Evolutionary conservation across 306 rosid species (phyloP), one percentile per base, ranked within the genome.

Genomic region (Canavalia gladiata): DNA sequence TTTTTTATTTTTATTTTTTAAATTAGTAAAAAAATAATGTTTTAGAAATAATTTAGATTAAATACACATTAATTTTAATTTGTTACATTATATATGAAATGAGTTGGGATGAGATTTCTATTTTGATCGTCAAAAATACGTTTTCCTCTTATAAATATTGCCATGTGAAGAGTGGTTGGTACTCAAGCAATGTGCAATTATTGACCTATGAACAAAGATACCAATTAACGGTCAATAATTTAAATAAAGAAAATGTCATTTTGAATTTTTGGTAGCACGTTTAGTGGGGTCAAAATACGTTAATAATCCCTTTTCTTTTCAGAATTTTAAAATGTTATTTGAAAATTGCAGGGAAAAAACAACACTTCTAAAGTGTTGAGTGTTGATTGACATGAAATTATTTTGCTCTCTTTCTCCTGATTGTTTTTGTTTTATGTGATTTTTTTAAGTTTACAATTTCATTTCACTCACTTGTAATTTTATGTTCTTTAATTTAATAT

Each of bases 231-330:
- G 60, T 71, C 76, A 71, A 50, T 58, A 50, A 13, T 51, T 50
- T 51, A 50, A 49, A 43, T 9, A 68, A 25, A 42, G 25, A 66
- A 9, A 28, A 2, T 68, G n/a, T 0, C 25, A 42, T 43, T n/a
- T 68, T 37, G 51, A 35, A 18, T 18, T 18, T 18, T 18, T 18
- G 25, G 25, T 52, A 18, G 60, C 76, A 51, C 33, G 29, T 69
- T 50, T 7, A 2, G 76, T 72, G 49, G 76, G 76, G 33, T 72
- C 37, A 51, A 51, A n/a, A 50, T 31, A 70, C 37, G 11, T 31
- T 31, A 8, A 37, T 25, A 18, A 18, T 33, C 7, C 3, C 34
- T 62, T 62, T 45, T 4, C 10, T 68, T 46, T 46, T 1, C 2
- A 28, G 29, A 59, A 8, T 9, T 30, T 4, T 1, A 54, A n/a